phyloP scores from a whole-genome alignment of 2,329 filamentous ascomycete genomes.

The Aspergillus clavatus region DNA sequence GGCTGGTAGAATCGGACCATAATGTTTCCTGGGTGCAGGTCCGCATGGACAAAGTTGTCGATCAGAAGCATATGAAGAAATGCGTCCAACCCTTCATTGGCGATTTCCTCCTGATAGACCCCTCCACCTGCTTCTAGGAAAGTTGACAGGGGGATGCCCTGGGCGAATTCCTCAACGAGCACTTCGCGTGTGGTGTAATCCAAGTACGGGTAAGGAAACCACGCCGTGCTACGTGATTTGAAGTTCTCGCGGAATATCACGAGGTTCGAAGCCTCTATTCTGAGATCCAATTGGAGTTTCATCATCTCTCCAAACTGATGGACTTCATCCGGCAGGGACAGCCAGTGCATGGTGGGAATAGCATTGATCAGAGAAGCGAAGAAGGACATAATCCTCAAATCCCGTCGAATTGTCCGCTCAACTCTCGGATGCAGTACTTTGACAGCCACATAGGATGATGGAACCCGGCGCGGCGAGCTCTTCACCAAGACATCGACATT shows the following conservation, averaged over 20 bases:
- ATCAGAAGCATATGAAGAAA: conserved; percentile 95
- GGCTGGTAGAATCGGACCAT: conserved; percentile 98
- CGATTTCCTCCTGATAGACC: conserved; percentile 88
- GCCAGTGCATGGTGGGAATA: conserved; percentile 93
- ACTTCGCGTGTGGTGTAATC: conserved; percentile 91
- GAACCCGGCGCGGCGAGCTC: conserved; percentile 75
- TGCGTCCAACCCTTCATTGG: conserved; percentile 88
- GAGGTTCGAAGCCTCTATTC: conserved; percentile 90
- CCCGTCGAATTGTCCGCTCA: conserved; percentile 82
- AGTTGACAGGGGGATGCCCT: conserved; percentile 83
- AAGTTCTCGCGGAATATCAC: conserved; percentile 85
- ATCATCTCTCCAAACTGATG: conserved; percentile 97
- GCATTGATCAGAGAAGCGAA: conserved; percentile 79
- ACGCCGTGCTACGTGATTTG: conserved; percentile 81
- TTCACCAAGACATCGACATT: conserved; percentile 86
- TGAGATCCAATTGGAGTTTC: conserved; percentile 89
- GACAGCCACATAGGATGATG: conserved; percentile 87
- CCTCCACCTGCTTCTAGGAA: conserved; percentile 91
- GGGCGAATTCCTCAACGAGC: conserved; percentile 90
- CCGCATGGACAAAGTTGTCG: conserved; percentile 96
- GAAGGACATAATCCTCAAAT: conserved; percentile 88
- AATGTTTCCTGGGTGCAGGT: conserved; percentile 95
- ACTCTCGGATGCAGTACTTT: conserved; percentile 93
- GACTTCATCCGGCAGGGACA: conserved; percentile 93
- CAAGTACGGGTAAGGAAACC: conserved; percentile 91